Evolutionary conservation across 2,329 filamentous ascomycete species (phyloP).

Genomic region (Pyricularia sp.): DNA sequence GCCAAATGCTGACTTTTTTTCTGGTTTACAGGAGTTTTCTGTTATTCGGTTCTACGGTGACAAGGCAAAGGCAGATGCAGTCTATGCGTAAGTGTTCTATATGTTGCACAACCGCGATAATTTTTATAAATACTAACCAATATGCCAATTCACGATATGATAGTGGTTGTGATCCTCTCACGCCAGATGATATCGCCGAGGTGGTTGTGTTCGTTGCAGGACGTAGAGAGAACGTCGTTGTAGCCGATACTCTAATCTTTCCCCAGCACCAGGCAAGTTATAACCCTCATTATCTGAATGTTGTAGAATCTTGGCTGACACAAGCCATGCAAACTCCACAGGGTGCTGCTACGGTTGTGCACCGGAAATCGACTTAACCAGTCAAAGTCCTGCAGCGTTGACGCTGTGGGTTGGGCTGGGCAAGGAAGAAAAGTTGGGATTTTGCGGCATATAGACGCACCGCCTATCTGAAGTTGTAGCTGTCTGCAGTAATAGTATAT

Average conservation of each 20-base stretch:
- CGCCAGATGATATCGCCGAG: constrained; percentile 85
- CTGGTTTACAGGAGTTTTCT: constrained; percentile 60
- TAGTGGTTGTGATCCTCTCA: constrained; percentile 71
- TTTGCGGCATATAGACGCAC: background rate
- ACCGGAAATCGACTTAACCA: constrained; percentile 16
- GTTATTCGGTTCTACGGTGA: constrained; percentile 83
- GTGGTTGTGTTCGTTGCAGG: constrained; percentile 79
- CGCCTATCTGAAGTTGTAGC: background rate
- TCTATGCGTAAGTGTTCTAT: constrained; percentile 60
- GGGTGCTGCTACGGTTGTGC: constrained; percentile 21
- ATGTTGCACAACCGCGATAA: background rate
- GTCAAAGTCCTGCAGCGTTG: background rate
- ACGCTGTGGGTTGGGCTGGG: background rate
- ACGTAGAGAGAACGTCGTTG: constrained; percentile 78
- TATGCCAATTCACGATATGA: constrained; percentile 2
- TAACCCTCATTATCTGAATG: background rate
- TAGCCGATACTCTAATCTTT: constrained; percentile 81
- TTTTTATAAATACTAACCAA: constrained; percentile 1
- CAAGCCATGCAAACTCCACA: constrained; percentile 7
- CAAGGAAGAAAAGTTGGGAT: too few species aligned
- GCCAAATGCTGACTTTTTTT: constrained; percentile 5
- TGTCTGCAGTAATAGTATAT: too few species aligned
- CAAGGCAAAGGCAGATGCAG: constrained; percentile 79
- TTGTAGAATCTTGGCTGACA: background rate
- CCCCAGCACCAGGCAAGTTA: constrained; percentile 70